These are phyloP conservation scores for Arachis hypogaea DNA, from an alignment of 306 rosid species.

Conservation along the genomic window DNA sequence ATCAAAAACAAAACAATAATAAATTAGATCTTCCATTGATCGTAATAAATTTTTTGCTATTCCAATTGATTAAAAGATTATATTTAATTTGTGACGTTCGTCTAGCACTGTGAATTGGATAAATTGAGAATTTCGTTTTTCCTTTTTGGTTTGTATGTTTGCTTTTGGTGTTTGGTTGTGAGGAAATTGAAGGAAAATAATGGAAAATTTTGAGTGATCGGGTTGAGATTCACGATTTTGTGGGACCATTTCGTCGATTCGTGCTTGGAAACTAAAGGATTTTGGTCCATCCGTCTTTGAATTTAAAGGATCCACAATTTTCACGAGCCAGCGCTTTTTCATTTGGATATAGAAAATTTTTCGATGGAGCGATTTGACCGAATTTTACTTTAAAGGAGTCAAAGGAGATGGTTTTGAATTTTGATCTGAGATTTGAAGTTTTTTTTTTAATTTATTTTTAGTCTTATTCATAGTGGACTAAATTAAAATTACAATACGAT, in stretches of 20 bases:
- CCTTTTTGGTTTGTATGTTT: background rate
- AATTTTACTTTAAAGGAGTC: constrained; percentile 25
- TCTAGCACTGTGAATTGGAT: no score
- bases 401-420: constrained; percentile 28
- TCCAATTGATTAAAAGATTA: no score
- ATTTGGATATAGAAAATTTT: background rate
- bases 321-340: background rate
- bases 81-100: no score
- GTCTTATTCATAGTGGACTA: constrained; percentile 8
- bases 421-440: constrained; percentile 33
- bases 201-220: background rate
- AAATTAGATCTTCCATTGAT: no score
- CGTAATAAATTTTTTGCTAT: no score
- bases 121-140: background rate
- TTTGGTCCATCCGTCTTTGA: background rate
- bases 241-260: constrained; percentile 22
- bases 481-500: background rate
- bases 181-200: background rate
- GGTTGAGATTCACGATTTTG: constrained; percentile 7
- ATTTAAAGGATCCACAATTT: background rate
- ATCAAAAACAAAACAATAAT: no score
- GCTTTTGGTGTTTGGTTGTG: constrained; percentile 4
- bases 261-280: background rate
- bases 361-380: background rate
- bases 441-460: background rate